Conservation (phyloP, 2,329 filamentous ascomycete genomes). For the Pseudovirgaria hyperparasitica region DNA sequence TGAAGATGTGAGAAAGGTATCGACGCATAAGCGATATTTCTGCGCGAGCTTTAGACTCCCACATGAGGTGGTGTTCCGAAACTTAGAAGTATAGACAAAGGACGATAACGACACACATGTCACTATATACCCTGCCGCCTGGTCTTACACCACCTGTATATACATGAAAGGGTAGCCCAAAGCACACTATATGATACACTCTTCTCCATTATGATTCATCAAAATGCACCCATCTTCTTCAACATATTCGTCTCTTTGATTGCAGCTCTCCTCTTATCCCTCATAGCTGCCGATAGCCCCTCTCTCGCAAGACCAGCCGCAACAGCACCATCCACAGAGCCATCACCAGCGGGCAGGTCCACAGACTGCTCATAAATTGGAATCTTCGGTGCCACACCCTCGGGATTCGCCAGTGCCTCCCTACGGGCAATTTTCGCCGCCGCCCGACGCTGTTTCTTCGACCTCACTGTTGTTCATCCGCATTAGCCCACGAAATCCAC, state of each 20-base stretch:
- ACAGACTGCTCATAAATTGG: slow-evolving; percentile 67
- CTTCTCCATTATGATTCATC: too few relatives aligned
- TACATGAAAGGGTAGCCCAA: too few relatives aligned
- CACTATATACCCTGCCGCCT: too few relatives aligned
- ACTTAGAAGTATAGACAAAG: neutral
- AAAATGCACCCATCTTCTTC: slow-evolving; percentile 65
- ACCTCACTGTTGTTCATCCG: slow-evolving; percentile 51
- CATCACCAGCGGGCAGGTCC: slow-evolving; percentile 50
- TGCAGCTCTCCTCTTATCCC: slow-evolving; percentile 57
- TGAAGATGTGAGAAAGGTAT: slow-evolving; percentile 67
- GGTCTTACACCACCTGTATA: too few relatives aligned
- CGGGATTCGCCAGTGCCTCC: slow-evolving; percentile 52
- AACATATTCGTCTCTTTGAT: slow-evolving; percentile 84
- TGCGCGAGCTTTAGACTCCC: slow-evolving; percentile 87
- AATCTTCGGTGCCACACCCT: slow-evolving; percentile 49
- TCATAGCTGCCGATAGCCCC: slow-evolving; percentile 57
- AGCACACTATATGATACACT: too few relatives aligned
- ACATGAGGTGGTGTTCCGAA: slow-evolving; percentile 66
- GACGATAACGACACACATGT: neutral
- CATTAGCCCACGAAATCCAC: slow-evolving; percentile 3
- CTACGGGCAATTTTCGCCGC: slow-evolving; percentile 54
- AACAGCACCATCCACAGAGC: slow-evolving; percentile 32
- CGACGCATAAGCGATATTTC: slow-evolving; percentile 92
- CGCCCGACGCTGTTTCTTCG: slow-evolving; percentile 63
- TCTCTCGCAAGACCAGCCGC: slow-evolving; percentile 40